These are phyloP conservation scores for Phytophthora sojae DNA, from an alignment of 352 stramenopile genomes.

Conservation along the genomic window DNA sequence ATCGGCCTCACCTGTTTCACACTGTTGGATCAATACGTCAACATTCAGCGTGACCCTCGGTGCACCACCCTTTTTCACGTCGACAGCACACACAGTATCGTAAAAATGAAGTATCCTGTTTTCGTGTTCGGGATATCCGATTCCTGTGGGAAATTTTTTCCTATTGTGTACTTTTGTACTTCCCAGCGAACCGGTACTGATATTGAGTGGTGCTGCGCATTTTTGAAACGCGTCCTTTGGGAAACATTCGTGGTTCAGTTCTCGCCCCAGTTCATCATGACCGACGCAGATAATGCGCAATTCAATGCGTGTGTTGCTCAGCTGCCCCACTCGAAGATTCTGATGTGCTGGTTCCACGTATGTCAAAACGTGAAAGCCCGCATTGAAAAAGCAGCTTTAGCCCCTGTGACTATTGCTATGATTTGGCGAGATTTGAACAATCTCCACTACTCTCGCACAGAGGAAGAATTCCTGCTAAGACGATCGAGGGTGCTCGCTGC, in stretches of 20 bases:
- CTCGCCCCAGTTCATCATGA: neutral
- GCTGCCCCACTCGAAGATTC: neutral
- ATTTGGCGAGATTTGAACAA: too few relatives aligned
- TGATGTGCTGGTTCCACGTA: neutral
- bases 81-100: neutral
- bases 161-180: neutral
- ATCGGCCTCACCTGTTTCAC: neutral
- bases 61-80: neutral
- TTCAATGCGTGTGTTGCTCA: neutral
- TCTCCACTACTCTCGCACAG: too few relatives aligned
- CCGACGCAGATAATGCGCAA: neutral
- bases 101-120: neutral
- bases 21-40: neutral
- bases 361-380: neutral
- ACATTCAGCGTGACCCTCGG: neutral
- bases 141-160: neutral
- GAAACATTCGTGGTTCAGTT: neutral
- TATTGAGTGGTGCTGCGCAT: neutral
- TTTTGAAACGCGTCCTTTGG: neutral
- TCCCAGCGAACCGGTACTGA: neutral
- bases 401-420: too few relatives aligned
- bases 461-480: too few relatives aligned
- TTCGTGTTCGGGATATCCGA: neutral
- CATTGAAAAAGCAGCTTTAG: too few relatives aligned
- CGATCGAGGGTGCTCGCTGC: too few relatives aligned